Percentiles rank a stretch among this genome's conserved stretches.
Evolutionary conservation across 441 rosid species (phyloP).

Genomic region (Erysimum pusillum): DNA sequence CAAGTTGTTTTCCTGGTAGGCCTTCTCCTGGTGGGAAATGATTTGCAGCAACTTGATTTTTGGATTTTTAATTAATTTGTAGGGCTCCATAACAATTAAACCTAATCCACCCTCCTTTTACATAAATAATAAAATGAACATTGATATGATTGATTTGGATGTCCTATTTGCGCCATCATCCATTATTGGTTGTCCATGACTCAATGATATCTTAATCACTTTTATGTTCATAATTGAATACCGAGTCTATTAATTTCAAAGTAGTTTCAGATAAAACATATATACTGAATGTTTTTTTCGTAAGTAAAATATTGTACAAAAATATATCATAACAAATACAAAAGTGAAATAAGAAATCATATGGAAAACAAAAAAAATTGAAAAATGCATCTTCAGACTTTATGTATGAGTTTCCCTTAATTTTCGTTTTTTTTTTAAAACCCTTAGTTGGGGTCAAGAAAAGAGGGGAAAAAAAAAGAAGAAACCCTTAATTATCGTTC

Average conservation of each 20-base stretch:
- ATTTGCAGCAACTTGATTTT: slow-evolving; percentile 37
- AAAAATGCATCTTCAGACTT: not conserved
- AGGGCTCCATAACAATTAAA: slow-evolving; percentile 40
- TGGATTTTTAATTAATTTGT: slow-evolving; percentile 4
- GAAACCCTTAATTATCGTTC: no score
- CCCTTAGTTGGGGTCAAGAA: no score
- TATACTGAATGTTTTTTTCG: not conserved
- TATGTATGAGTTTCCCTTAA: no score
- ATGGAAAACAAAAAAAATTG: not conserved
- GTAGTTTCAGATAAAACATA: not conserved
- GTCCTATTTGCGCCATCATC: slow-evolving; percentile 36
- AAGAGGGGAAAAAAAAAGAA: no score
- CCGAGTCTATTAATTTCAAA: not conserved
- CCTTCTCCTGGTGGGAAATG: slow-evolving; percentile 34
- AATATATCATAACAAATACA: no score
- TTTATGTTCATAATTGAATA: slow-evolving; percentile 7
- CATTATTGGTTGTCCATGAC: slow-evolving; percentile 38
- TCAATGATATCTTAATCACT: slow-evolving; percentile 21
- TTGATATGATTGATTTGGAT: slow-evolving; percentile 24
- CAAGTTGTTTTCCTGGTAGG: slow-evolving; percentile 46
- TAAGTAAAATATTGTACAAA: not conserved
- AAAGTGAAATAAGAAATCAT: no score
- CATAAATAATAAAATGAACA: not conserved
- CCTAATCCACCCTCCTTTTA: slow-evolving; percentile 41
- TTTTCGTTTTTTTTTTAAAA: no score